Conservation (phyloP, 352 stramenopile genomes). For the Phytophthora melonis region DNA sequence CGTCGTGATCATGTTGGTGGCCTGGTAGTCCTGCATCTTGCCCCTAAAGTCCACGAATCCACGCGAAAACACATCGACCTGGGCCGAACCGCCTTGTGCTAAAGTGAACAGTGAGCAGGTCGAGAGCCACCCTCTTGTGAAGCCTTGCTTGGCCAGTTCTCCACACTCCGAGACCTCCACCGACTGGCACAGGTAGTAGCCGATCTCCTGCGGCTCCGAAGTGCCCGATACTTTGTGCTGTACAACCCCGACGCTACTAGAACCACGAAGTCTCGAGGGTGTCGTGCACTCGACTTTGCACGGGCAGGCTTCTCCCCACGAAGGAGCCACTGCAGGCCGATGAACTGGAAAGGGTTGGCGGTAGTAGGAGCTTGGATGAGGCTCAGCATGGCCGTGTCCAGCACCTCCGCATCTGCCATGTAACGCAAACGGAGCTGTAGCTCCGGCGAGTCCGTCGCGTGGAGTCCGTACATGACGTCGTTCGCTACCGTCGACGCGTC, state of each 20-base stretch:
- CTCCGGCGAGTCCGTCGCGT: constrained; percentile 33
- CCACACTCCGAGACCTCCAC: constrained; percentile 23
- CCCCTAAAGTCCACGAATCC: constrained; percentile 37
- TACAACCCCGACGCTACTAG: constrained; percentile 42
- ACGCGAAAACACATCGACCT: constrained; percentile 36
- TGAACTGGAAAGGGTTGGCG: constrained; percentile 40
- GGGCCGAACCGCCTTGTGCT: background rate
- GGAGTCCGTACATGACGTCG: constrained; percentile 53
- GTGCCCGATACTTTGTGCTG: constrained; percentile 13
- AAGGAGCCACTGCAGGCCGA: constrained; percentile 46
- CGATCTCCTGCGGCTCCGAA: constrained; percentile 23
- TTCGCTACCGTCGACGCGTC: constrained; percentile 35
- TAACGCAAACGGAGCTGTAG: constrained; percentile 44
- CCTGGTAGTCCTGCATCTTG: constrained; percentile 42
- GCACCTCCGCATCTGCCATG: constrained; percentile 36
- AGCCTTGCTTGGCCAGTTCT: constrained; percentile 12
- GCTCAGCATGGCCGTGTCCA: constrained; percentile 39
- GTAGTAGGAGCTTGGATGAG: constrained; percentile 28
- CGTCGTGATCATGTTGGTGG: constrained; percentile 29
- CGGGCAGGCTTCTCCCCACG: constrained; percentile 25
- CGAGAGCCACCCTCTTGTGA: constrained; percentile 37
- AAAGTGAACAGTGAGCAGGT: constrained; percentile 40
- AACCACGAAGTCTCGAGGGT: constrained; percentile 46
- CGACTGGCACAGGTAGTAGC: constrained; percentile 38
- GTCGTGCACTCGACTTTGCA: constrained; percentile 23